phyloP scores from a whole-genome alignment of 2,329 filamentous ascomycete genomes.

The Exophiala sp. region DNA sequence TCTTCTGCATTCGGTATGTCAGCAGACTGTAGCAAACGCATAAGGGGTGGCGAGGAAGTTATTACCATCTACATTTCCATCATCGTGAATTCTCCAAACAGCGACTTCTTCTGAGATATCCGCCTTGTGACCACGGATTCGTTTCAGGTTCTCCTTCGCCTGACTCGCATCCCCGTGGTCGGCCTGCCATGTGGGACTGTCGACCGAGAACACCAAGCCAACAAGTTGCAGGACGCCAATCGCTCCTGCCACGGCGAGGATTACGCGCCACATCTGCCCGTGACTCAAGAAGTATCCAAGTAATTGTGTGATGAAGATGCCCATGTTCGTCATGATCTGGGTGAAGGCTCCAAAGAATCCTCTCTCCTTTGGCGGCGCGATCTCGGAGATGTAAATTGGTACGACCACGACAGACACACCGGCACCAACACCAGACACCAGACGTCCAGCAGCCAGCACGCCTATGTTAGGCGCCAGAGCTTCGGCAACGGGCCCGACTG shows the following conservation, averaged over 20 bases:
- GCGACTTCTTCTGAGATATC: slow-evolving; percentile 72
- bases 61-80: slow-evolving; percentile 10
- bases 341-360: slow-evolving; percentile 83
- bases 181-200: slow-evolving; percentile 85
- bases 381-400: slow-evolving; percentile 90
- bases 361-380: slow-evolving; percentile 70
- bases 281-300: slow-evolving; percentile 85
- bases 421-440: slow-evolving; percentile 78
- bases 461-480: slow-evolving; percentile 65
- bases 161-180: slow-evolving; percentile 57
- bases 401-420: slow-evolving; percentile 90
- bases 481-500: slow-evolving; percentile 71
- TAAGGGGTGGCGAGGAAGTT: background rate
- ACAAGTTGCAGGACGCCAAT: slow-evolving; percentile 66
- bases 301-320: slow-evolving; percentile 78
- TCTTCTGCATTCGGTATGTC: slow-evolving; percentile 56
- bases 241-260: slow-evolving; percentile 68
- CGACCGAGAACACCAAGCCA: slow-evolving; percentile 72
- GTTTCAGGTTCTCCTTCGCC: slow-evolving; percentile 67
- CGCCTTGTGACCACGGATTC: slow-evolving; percentile 66
- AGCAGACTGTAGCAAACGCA: background rate
- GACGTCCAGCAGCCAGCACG: slow-evolving; percentile 67
- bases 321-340: slow-evolving; percentile 89
- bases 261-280: slow-evolving; percentile 75
- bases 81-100: slow-evolving; percentile 48